These are phyloP conservation scores for Penicillium simplicissimum DNA, from an alignment of 495 filamentous ascomycete species.

Conservation along the genomic window DNA sequence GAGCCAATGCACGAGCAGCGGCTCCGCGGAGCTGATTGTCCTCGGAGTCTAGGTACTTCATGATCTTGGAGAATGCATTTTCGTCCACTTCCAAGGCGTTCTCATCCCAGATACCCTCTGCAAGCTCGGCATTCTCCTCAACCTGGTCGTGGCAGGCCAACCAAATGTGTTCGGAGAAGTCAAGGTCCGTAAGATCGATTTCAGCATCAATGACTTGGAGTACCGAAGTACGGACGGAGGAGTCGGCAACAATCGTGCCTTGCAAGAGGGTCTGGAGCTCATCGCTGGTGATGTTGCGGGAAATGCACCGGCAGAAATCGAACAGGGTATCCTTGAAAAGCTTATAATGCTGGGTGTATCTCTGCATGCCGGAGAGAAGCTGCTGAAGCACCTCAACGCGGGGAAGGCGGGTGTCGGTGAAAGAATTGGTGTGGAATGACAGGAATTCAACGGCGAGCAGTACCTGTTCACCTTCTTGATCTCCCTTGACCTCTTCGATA, in stretches of 20 bases:
- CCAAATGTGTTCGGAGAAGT: slow-evolving; percentile 90
- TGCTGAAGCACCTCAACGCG: slow-evolving; percentile 68
- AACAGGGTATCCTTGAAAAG: slow-evolving; percentile 86
- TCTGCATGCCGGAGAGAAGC: slow-evolving; percentile 80
- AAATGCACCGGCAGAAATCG: slow-evolving; percentile 78
- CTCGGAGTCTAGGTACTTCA: slow-evolving; percentile 75
- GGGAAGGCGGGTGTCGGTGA: slow-evolving; percentile 69
- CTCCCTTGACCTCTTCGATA: slow-evolving; percentile 59
- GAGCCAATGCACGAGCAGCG: slow-evolving; percentile 78
- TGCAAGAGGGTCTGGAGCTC: slow-evolving; percentile 73
- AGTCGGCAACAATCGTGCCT: slow-evolving; percentile 75
- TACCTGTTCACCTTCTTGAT: slow-evolving; percentile 85
- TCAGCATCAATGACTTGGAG: slow-evolving; percentile 90
- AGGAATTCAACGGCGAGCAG: slow-evolving; percentile 89
- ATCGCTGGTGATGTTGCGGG: slow-evolving; percentile 65
- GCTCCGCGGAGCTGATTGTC: slow-evolving; percentile 81
- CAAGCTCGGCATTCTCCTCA: slow-evolving; percentile 83
- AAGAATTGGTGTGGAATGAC: slow-evolving; percentile 79
- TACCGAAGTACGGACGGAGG: slow-evolving; percentile 78
- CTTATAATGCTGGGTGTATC: slow-evolving; percentile 90
- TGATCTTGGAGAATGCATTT: slow-evolving; percentile 59
- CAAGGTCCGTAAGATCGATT: slow-evolving; percentile 82
- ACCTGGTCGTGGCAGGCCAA: slow-evolving; percentile 87
- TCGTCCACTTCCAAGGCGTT: slow-evolving; percentile 76
- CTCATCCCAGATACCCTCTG: slow-evolving; percentile 89